Base-by-base conservation (phyloP, 345 rosid species). In the Noccaea bulbosa region DNA sequence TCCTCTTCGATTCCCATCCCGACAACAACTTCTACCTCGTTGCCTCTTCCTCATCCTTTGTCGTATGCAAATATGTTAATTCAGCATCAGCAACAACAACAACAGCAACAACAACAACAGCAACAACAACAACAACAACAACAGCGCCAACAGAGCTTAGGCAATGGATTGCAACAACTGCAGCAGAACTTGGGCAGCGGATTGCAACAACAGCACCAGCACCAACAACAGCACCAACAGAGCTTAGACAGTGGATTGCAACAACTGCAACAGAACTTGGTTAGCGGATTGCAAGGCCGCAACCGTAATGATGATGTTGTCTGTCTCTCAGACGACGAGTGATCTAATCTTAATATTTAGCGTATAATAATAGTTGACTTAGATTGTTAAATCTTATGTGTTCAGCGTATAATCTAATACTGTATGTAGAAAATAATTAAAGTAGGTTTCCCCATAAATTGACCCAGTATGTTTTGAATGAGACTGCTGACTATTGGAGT, bases 251-350 rank as follows among this genome's bases (percentile, higher is more conserved):
- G 30, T 27, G 30, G 30, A 27, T 27, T 27, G 30, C 30, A 27
- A 27, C 30, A 27, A 27, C 30, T 27, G 8, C 67, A 72, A 56
- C 71, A 59, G 30, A 54, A 64, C 8, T 54, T 46, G 64, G 66
- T 62, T 4, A 63, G 32, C 39, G 74, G 73, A 27, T 54, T 62
- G 17, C 77, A 22, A 27, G 30, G 30, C 30, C 30, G 4, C 30
- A 27, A 27, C 4, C 30, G 30, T 4, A 27, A 27, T 27, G 30
- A 20, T 55, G 51, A 54, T 54, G 49, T 75, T 51, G 79, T 76
- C 8, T 76, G 35, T 57, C 67, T 76, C 32, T 76, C 75, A 49
- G 79, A 76, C 65, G 71, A 76, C 44, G 79, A 69, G 71, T 69
- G 56, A 69, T 46, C 11, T 46, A 59, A 16, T 20, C 11, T 20